These are phyloP conservation scores for Trametes cinnabarina DNA, from an alignment of 768 basidiomycete species.

Conservation along the genomic window DNA sequence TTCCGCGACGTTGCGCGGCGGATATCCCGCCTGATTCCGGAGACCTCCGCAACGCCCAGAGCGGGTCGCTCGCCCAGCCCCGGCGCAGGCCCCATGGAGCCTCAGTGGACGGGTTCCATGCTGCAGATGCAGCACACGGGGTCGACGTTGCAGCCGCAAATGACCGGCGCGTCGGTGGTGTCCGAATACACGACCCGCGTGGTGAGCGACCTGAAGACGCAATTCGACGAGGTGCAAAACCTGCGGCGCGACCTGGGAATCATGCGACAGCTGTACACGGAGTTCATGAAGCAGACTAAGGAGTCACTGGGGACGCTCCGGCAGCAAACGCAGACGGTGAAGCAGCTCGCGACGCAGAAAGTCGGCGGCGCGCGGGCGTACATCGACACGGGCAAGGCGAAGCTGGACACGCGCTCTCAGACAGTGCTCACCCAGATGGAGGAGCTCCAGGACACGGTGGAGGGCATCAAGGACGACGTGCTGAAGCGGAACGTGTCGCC, in stretches of 20 bases:
- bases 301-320: conserved; percentile 76
- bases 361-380: conserved; percentile 86
- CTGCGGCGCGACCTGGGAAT: conserved; percentile 89
- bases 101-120: conserved; percentile 9
- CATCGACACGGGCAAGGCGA: conserved; percentile 88
- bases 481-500: conserved; percentile 85
- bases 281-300: conserved; percentile 91
- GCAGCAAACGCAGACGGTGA: conserved; percentile 82
- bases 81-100: conserved; percentile 31
- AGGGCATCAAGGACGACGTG: conserved; percentile 87
- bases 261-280: conserved; percentile 92
- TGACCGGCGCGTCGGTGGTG: conserved; percentile 70
- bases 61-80: conserved; percentile 25
- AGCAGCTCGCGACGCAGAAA: conserved; percentile 76
- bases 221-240: conserved; percentile 94
- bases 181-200: conserved; percentile 74
- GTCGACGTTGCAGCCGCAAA: conserved; percentile 64
- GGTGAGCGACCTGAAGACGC: conserved; percentile 80
- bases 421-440: conserved; percentile 90
- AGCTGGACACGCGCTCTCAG: conserved; percentile 86
- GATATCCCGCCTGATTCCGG: conserved; percentile 66
- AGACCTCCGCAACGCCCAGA: conserved; percentile 32
- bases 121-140: conserved; percentile 61
- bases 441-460: conserved; percentile 88
- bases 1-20: conserved; percentile 72